Conservation (phyloP, 768 basidiomycete species). For the Leccinellum rugosiceps region DNA sequence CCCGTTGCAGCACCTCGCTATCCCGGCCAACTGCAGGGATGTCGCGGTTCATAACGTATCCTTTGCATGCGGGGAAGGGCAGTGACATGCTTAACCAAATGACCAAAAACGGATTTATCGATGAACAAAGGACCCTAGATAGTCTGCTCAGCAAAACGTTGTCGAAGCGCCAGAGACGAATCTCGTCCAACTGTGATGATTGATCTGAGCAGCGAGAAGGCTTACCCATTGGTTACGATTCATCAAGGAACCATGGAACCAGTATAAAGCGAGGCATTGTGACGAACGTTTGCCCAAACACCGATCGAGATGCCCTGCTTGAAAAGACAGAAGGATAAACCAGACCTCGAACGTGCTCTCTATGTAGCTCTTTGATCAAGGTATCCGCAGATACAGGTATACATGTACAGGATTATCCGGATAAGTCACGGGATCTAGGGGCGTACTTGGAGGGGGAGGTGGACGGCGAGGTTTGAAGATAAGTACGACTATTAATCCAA, state of each 20-base stretch:
- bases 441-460: constrained; percentile 28
- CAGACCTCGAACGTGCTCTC: constrained; percentile 12
- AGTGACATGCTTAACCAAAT: constrained; percentile 9
- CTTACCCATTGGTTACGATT: constrained; percentile 8
- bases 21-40: not conserved
- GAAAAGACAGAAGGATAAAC: constrained; percentile 2
- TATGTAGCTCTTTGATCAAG: constrained; percentile 19
- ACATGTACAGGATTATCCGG: constrained; percentile 30
- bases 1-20: constrained; percentile 1
- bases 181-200: constrained; percentile 1
- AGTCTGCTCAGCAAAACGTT: constrained; percentile 3
- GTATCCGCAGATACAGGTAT: constrained; percentile 33
- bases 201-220: constrained; percentile 4
- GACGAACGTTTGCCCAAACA: constrained; percentile 18
- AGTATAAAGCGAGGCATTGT: not conserved
- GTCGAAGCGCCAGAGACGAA: constrained; percentile 7
- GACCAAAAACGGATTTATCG: constrained; percentile 15
- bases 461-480: constrained; percentile 87
- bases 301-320: constrained; percentile 2
- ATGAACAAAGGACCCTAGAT: constrained; percentile 12
- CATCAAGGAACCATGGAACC: constrained; percentile 5
- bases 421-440: constrained; percentile 25
- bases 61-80: constrained; percentile 1
- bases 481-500: constrained; percentile 82
- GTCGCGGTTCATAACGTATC: not conserved